Base-by-base conservation (phyloP, 305 asterid genomes). In the Ilex paraguariensis region DNA sequence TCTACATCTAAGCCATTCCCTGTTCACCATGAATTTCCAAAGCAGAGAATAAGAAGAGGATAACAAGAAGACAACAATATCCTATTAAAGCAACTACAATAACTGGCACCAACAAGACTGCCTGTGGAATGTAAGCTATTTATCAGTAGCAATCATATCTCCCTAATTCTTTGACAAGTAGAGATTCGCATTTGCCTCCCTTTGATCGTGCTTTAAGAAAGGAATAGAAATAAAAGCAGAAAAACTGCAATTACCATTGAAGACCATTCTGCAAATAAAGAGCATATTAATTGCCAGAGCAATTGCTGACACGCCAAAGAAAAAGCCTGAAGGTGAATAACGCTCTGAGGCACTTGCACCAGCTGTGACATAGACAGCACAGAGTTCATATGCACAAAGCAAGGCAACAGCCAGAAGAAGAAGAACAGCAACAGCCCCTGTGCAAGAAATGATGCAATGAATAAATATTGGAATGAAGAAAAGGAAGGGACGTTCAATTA, bases 251-350 rank as follows among this genome's bases (percentile, higher is more conserved):
- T 40, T 65, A 94, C 99, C 99, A 75, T 94, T 84, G 79, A 94
- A 94, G 67, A 94, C 98, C 90, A 94, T 94, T 75, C 99, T 88
- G 76, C 99, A 94, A 70, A 94, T 94, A 77, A 94, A 94, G 73
- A 94, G 98, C 98, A 94, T 86, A 78, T 94, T 94, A 81, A 94
- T 90, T 65, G 98, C 99, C 65, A 94, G 79, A 64, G 97, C 90
- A 68, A 91, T 87, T 64, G 98, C 99, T 54, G 99, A 90, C 75
- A 94, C 98, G 49, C 99, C 99, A 81, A 94, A 94, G 93, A 94
- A 94, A 77, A 90, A 94, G 52, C 99, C 99, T 46, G 99, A 88
- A 75, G 99, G 88, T 56, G 99, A 94, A 83, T 94, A 94, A 63
- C 85, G 91, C 73, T 94, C 95, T 1, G 99, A 90, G 63, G 99